Percentiles rank a stretch among this genome's conserved stretches.
phyloP scores from a whole-genome alignment of 805 yeast genomes.

The Cyberlindnera misumaiensis region DNA sequence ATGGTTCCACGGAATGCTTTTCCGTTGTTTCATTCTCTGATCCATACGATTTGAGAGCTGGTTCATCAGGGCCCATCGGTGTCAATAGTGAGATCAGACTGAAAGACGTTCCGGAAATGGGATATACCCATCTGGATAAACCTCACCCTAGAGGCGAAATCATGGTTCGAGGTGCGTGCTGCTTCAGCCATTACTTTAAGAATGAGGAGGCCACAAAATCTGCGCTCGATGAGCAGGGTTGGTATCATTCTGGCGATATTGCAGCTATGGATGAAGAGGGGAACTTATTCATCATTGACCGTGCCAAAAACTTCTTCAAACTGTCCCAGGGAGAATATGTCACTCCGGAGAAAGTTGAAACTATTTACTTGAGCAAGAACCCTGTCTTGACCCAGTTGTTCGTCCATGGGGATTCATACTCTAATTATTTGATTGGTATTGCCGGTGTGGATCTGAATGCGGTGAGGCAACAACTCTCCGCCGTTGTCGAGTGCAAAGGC shows the following conservation, averaged over 20 bases:
- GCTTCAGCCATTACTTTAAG: slow-evolving; percentile 26
- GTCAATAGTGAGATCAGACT: slow-evolving; percentile 42
- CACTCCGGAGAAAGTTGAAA: slow-evolving; percentile 60
- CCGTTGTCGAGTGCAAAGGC: slow-evolving; percentile 1
- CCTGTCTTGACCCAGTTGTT: slow-evolving; percentile 39
- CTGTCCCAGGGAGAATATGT: slow-evolving; percentile 48
- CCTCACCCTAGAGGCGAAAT: slow-evolving; percentile 46
- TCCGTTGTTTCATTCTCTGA: slow-evolving; percentile 36
- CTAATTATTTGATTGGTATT: slow-evolving; percentile 44
- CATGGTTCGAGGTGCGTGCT: slow-evolving; percentile 45
- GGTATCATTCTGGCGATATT: slow-evolving; percentile 53
- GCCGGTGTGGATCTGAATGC: slow-evolving; percentile 42
- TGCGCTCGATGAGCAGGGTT: slow-evolving; percentile 40
- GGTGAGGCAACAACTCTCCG: slow-evolving; percentile 2
- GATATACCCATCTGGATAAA: slow-evolving; percentile 32
- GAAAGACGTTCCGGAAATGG: slow-evolving; percentile 52
- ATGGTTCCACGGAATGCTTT: slow-evolving; percentile 55
- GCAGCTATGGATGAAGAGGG: slow-evolving; percentile 40
- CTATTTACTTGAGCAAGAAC: slow-evolving; percentile 39
- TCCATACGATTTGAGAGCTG: slow-evolving; percentile 34
- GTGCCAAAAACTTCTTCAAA: slow-evolving; percentile 64
- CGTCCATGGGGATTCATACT: slow-evolving; percentile 49
- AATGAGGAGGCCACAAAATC: slow-evolving; percentile 15
- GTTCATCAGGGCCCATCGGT: slow-evolving; percentile 45
- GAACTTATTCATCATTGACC: slow-evolving; percentile 46